Percentiles rank a stretch among this genome's conserved stretches.
These are phyloP conservation scores for Alternaria sp. DNA, from an alignment of 2,329 filamentous ascomycete genomes.

Conservation along the genomic window DNA sequence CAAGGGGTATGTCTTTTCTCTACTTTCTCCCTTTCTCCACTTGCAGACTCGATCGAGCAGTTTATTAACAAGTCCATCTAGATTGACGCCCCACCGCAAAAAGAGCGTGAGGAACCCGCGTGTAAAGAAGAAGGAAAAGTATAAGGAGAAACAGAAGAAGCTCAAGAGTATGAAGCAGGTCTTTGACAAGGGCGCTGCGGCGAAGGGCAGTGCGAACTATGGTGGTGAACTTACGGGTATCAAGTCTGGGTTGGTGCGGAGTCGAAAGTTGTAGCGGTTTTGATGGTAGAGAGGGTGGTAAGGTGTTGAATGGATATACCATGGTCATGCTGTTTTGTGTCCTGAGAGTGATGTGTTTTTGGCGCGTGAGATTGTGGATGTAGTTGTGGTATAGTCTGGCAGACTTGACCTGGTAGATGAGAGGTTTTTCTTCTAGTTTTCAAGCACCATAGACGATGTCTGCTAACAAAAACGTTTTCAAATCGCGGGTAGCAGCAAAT, in stretches of 20 bases:
- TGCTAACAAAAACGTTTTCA: no score
- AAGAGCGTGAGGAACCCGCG: constrained; percentile 95
- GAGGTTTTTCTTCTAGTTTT: no score
- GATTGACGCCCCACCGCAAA: constrained; percentile 81
- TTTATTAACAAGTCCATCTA: neutral
- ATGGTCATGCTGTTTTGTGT: no score
- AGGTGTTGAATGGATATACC: neutral
- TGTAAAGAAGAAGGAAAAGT: constrained; percentile 98
- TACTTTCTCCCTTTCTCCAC: no score
- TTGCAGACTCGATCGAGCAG: neutral
- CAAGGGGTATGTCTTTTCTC: constrained; percentile 67
- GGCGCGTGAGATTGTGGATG: no score
- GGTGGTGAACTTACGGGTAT: constrained; percentile 93
- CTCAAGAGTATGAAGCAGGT: constrained; percentile 82
- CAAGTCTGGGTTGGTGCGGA: constrained; percentile 91
- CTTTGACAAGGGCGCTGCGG: constrained; percentile 78
- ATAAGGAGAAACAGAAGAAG: constrained; percentile 97
- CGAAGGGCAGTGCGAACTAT: constrained; percentile 70
- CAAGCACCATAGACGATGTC: no score
- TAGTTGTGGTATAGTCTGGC: no score
- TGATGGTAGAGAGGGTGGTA: accelerated
- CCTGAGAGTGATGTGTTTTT: no score
- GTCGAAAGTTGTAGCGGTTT: constrained; percentile 76
- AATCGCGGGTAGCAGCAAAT: no score
- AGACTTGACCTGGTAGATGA: no score